Base-by-base conservation (phyloP, 768 basidiomycete genomes). In the Jaapia argillacea region DNA sequence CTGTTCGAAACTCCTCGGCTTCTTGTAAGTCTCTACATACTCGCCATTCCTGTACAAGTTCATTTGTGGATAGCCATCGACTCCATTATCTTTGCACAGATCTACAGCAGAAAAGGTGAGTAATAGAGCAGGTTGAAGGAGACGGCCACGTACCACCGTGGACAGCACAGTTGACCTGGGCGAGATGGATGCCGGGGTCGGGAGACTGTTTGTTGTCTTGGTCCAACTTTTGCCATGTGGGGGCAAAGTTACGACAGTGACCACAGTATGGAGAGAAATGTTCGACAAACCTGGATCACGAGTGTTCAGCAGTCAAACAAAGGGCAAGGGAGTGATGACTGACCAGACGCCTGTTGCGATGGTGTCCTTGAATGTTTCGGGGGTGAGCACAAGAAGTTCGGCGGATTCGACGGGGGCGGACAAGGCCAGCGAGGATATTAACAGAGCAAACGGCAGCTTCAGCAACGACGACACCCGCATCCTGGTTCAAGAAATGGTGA, bases 231-330 rank as follows among this genome's bases (percentile, higher is more conserved):
- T 78, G 68, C 90, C 92, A 96, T 22, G 81, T 89, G 0, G 91
- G 83, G 6, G 77, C 79, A 51, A 96, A 94, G 0, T 64, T 58
- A 24, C 71, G 69, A 60, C 91, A 96, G 56, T 94, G 91, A 3
- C 60, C 57, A 53, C 92, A 96, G 54, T 80, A 82, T 0, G 92
- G 92, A 1, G 87, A 91, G 58, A 77, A 96, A 59, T 86, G 83
- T 53, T 94, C 90, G 40, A 94, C 67, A 46, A 93, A 79, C 79
- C 79, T n/a, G n/a, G n/a, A n/a, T n/a, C n/a, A n/a, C n/a, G n/a
- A n/a, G n/a, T 71, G 48, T 38, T 22, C 10, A 7, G 37, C 12
- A 21, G 37, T 38, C 37, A 38, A 21, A 7, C 10, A 10, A 12
- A 22, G 10, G 7, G 7, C 37, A 38, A 13, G 37, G 20, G 37